Evolutionary conservation across 2,329 filamentous ascomycete species (phyloP).

Genomic region (Fusarium hostae): DNA sequence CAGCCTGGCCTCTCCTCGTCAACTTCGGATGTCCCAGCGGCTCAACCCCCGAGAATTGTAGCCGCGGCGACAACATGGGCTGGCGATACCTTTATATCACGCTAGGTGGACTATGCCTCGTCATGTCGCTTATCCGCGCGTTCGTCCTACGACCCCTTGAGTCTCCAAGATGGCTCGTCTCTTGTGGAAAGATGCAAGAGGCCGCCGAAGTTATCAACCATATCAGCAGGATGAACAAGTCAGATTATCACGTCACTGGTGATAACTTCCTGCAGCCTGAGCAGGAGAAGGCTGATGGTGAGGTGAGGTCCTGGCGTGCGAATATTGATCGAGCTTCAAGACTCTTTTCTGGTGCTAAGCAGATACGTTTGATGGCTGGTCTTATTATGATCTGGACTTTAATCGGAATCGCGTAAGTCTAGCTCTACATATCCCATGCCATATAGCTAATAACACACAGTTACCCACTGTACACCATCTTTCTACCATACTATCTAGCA

Average conservation of each 20-base stretch:
- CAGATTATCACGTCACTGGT: not conserved
- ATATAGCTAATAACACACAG: fast-evolving
- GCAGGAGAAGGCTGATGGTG: not conserved
- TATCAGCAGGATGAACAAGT: not conserved
- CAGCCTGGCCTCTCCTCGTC: not conserved
- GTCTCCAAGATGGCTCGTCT: not conserved
- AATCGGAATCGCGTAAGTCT: not conserved
- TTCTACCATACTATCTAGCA: not conserved
- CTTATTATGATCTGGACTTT: not conserved
- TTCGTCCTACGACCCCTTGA: not conserved
- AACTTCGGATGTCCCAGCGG: not conserved
- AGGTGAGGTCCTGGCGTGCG: not conserved
- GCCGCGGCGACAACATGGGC: not conserved
- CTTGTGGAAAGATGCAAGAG: not conserved
- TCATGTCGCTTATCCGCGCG: not conserved
- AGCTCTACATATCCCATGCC: fast-evolving
- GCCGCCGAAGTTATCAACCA: not conserved
- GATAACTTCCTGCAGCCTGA: not conserved
- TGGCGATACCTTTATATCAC: not conserved
- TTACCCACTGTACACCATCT: slow-evolving; percentile 1
- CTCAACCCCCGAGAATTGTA: not conserved
- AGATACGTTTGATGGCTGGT: not conserved
- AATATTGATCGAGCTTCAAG: not conserved
- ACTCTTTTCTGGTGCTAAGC: not conserved
- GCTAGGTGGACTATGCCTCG: not conserved